Conservation (phyloP, 495 filamentous ascomycete genomes). For the Penicillium malachiteum region DNA sequence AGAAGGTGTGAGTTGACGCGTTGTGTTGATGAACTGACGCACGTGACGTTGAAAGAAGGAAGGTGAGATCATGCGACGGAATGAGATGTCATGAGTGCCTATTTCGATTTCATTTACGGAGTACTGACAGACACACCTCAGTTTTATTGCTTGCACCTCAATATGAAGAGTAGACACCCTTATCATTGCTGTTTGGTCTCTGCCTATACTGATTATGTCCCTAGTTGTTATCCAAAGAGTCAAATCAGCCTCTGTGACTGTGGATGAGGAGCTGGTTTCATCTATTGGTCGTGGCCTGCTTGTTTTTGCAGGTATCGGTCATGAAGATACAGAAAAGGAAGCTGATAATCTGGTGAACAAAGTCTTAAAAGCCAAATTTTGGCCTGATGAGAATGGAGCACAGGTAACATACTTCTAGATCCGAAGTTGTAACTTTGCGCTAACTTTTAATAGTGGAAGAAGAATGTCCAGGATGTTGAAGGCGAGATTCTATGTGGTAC, state of each 20-base stretch:
- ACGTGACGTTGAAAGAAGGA: too few species aligned
- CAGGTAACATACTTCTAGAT: conserved; percentile 20
- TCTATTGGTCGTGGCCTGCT: conserved; percentile 86
- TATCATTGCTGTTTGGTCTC: not conserved
- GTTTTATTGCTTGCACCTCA: too few species aligned
- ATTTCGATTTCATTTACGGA: too few species aligned
- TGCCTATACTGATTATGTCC: not conserved
- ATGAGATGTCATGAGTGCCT: not conserved
- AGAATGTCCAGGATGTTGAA: conserved; percentile 77
- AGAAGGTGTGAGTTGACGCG: not conserved
- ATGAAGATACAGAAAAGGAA: conserved; percentile 87
- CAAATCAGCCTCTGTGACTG: conserved; percentile 94
- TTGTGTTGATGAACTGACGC: too few species aligned
- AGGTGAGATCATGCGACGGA: too few species aligned
- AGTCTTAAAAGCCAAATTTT: conserved; percentile 84
- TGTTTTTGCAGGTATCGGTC: conserved; percentile 86
- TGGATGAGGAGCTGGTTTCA: conserved; percentile 88
- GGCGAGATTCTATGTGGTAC: conserved; percentile 90
- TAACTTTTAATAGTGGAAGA: conserved; percentile 68
- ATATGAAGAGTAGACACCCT: conserved; percentile 49
- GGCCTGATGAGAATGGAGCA: conserved; percentile 62
- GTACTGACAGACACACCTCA: too few species aligned
- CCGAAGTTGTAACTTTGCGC: conserved; percentile 11
- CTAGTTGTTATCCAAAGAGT: conserved; percentile 92
- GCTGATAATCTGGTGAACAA: conserved; percentile 79